Base-by-base conservation (phyloP, 2,329 filamentous ascomycete species). In the Aspergillus brunneoviolaceus region DNA sequence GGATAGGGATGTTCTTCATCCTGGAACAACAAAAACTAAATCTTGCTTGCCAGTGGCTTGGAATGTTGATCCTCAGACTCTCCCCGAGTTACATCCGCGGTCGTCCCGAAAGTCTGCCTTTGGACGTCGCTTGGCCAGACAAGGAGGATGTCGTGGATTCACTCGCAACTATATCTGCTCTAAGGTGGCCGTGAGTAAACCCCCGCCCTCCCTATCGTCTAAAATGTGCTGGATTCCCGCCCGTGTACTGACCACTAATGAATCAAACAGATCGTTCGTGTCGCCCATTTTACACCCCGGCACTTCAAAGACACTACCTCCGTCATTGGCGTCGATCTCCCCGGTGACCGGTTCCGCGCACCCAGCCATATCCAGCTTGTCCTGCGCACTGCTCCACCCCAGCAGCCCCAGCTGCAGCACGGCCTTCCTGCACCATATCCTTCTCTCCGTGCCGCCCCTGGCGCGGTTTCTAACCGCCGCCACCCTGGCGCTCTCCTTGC, bases 311-410 rank as follows among this genome's bases (percentile, higher is more conserved):
- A 73, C 75, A 4, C 68, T 81, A 1, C 85, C 96, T 0, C 86
- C 90, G 0, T 72, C 84, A 3, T 81, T 87, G 3, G 83, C 96
- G 23, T 79, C 84, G 12, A 88, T 97, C 59, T 83, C 88, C 0
- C 90, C 92, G 0, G 86, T 98, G 57, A 92, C 91, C 1, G 88
- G 89, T 1, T 85, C 89, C 29, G 94, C 94, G 0, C 94, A 98
- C 71, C 94, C 94, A 1, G 87, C 92, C 48, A 94, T 96, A 73
- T 88, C 85, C 10, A 89, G 88, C 27, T 85, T 97, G 21, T 94
- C 92, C 49, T 99, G 95, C 77, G 94, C 94, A 1, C 84, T 94
- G 2, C 85, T 98, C 2, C 94, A 99, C 73, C 93, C 94, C 0
- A 82, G 85, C 19, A 91, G 96, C 69, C 93, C 94, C 1, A 96